A percentile compares a stretch with the other conserved stretches of the same genome.
phyloP scores from a whole-genome alignment of 192 early-diverging fungal genomes.

The Umbelopsis ramanniana region DNA sequence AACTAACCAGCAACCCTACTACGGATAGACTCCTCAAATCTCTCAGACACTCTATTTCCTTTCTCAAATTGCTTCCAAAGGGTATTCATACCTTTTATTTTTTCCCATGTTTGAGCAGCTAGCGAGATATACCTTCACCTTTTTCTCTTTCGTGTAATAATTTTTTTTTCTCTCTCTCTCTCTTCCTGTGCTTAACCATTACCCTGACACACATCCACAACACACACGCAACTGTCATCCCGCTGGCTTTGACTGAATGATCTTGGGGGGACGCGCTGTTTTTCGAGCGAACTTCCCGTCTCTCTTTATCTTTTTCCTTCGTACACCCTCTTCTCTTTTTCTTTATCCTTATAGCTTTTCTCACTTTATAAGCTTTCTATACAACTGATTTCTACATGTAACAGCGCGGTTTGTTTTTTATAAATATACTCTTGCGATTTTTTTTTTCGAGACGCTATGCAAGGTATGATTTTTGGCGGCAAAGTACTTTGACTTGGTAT shows the following conservation, averaged over 20 bases:
- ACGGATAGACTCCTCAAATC: conserved; percentile 6
- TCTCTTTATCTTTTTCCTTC: background rate
- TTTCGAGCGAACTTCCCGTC: background rate
- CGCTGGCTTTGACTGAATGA: background rate
- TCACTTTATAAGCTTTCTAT: background rate
- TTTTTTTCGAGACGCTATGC: background rate
- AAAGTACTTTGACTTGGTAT: too few species aligned
- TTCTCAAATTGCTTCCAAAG: background rate
- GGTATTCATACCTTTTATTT: background rate
- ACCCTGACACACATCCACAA: background rate
- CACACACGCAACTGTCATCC: background rate
- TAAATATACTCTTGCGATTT: conserved; percentile 13
- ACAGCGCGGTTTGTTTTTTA: conserved; percentile 25
- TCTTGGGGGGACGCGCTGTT: background rate
- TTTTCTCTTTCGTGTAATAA: conserved; percentile 20
- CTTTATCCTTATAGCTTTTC: background rate
- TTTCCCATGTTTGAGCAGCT: conserved; percentile 12
- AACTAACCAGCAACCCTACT: conserved; percentile 3
- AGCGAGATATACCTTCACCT: conserved; percentile 21
- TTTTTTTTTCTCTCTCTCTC: conserved; percentile 5
- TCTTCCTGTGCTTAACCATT: background rate
- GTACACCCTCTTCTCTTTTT: background rate
- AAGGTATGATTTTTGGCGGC: too few species aligned
- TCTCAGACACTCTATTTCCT: background rate
- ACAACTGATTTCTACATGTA: conserved; percentile 12